Percentiles rank a stretch among this genome's conserved stretches.
Evolutionary conservation across 176 grass and related monocot species (phyloP).

Genomic region (Lolium perenne): DNA sequence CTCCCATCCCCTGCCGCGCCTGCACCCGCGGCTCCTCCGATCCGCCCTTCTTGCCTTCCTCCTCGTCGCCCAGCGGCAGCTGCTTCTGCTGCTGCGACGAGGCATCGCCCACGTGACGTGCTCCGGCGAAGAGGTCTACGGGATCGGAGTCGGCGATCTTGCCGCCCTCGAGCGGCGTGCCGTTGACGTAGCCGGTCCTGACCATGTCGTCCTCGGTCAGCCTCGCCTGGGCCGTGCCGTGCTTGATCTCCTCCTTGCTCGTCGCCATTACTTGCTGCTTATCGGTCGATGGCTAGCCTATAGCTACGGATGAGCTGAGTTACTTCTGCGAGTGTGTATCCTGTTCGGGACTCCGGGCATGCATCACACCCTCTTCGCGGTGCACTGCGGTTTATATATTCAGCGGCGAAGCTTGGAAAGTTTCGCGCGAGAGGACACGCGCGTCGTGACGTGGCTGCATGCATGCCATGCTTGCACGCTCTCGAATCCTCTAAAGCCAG

Average conservation of each 20-base stretch:
- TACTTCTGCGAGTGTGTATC: neutral
- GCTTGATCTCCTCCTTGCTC: conserved; percentile 52
- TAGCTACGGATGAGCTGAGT: neutral
- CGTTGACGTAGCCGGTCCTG: conserved; percentile 60
- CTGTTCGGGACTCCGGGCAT: neutral
- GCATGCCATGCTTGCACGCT: neutral
- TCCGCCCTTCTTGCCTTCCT: neutral
- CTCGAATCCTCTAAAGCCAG: neutral
- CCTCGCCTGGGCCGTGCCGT: conserved; percentile 52
- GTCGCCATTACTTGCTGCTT: conserved; percentile 7
- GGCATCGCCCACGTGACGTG: neutral
- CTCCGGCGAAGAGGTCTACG: conserved; percentile 57
- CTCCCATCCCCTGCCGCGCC: conserved; percentile 29
- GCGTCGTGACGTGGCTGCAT: neutral
- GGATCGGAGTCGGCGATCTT: conserved; percentile 72
- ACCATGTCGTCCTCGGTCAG: conserved; percentile 70
- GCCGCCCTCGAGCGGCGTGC: conserved; percentile 68
- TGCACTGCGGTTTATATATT: neutral
- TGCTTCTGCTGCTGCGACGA: neutral
- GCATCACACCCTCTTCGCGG: neutral
- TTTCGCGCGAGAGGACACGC: conserved; percentile 15
- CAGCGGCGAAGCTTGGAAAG: conserved; percentile 1
- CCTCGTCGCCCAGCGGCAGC: neutral
- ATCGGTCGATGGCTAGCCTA: too few relatives aligned
- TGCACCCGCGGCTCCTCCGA: neutral